Percentiles rank a stretch among this genome's conserved stretches.
Conservation (phyloP, 2,329 filamentous ascomycete species). For the Diaporthe eres region DNA sequence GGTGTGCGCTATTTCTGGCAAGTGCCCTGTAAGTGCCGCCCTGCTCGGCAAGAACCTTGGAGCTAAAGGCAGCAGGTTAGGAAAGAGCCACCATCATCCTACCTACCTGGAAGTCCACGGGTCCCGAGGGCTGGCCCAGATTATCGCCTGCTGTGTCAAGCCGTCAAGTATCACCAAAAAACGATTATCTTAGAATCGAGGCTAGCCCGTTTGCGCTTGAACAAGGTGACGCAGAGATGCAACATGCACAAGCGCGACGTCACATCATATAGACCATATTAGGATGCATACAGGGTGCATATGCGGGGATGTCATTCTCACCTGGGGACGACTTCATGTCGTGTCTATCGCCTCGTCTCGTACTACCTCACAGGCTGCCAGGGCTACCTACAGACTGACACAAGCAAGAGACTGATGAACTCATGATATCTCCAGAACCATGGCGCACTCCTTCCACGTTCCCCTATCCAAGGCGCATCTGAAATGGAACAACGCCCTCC, state of each 20-base stretch:
- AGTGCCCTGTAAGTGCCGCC: conserved; percentile 10
- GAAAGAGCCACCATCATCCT: background rate
- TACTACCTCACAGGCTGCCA: background rate
- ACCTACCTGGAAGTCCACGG: background rate
- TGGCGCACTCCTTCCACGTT: conserved; percentile 49
- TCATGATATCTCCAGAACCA: background rate
- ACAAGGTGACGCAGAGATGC: background rate
- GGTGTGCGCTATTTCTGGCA: background rate
- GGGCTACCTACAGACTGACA: background rate
- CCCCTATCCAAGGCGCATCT: conserved; percentile 54
- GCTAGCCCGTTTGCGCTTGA: background rate
- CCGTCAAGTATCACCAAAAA: background rate
- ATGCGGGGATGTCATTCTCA: background rate
- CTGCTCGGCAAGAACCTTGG: background rate
- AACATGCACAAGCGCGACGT: background rate
- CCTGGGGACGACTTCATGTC: background rate
- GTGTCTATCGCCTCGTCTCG: background rate
- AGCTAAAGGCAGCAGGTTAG: background rate
- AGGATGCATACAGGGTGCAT: background rate
- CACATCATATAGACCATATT: background rate
- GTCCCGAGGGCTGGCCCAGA: conserved; percentile 1
- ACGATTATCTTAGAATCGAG: background rate
- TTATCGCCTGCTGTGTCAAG: background rate
- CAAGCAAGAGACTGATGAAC: background rate
- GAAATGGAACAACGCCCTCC: conserved; percentile 63